A percentile compares a stretch with the other conserved stretches of the same genome.
phyloP scores from a whole-genome alignment of 192 early-diverging fungal genomes.

The Thamnidium elegans region DNA sequence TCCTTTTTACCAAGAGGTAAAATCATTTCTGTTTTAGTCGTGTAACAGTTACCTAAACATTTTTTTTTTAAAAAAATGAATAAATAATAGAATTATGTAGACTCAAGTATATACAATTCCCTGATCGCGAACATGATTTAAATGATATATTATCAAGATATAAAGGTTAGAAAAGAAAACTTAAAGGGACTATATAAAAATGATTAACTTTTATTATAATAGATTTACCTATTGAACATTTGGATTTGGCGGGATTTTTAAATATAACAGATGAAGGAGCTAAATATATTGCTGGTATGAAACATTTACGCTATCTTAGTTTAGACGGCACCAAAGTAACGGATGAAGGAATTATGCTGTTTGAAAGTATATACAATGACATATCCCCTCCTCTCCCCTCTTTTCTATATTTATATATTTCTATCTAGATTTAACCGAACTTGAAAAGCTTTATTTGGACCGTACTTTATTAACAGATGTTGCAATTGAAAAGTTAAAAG shows the following conservation, averaged over 20 bases:
- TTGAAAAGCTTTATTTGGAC: slow-evolving; percentile 45
- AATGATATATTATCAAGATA: slow-evolving; percentile 35
- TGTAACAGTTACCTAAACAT: not conserved
- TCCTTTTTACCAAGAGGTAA: not conserved
- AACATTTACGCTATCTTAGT: slow-evolving; percentile 39
- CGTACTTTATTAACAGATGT: slow-evolving; percentile 42
- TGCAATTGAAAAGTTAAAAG: slow-evolving; percentile 36
- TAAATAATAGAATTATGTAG: slow-evolving; percentile 24
- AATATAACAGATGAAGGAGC: slow-evolving; percentile 44
- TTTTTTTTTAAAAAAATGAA: too few species aligned
- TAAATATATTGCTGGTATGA: slow-evolving; percentile 32
- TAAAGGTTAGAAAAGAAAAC: slow-evolving; percentile 31
- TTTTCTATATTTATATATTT: not conserved
- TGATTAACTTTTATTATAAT: slow-evolving; percentile 14
- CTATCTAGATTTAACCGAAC: slow-evolving; percentile 24
- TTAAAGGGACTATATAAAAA: not conserved
- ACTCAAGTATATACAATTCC: slow-evolving; percentile 44
- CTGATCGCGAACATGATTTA: slow-evolving; percentile 49
- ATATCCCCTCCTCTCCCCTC: not conserved
- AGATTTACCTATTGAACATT: slow-evolving; percentile 42
- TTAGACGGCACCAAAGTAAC: slow-evolving; percentile 49
- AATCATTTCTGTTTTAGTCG: not conserved
- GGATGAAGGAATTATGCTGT: slow-evolving; percentile 40
- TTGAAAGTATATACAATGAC: slow-evolving; percentile 20
- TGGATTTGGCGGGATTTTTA: slow-evolving; percentile 46